phyloP scores from a whole-genome alignment of 306 rosid species.

The Lithocarpus polystachyus region DNA sequence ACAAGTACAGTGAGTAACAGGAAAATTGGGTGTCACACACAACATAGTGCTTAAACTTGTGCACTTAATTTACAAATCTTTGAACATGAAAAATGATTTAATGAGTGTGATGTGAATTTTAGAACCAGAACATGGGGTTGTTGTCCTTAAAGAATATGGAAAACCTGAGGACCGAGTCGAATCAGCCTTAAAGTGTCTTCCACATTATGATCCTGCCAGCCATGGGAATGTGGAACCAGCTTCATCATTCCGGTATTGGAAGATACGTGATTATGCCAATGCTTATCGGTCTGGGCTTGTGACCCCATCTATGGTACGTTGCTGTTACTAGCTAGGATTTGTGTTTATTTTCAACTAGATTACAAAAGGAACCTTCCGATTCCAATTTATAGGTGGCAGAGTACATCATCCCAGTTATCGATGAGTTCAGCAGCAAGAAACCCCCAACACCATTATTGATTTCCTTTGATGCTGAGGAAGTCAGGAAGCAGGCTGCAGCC shows the following conservation, averaged over 20 bases:
- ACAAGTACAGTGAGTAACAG: background rate
- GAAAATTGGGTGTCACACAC: too few relatives aligned
- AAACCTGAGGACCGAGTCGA: constrained; percentile 70
- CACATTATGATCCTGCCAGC: constrained; percentile 59
- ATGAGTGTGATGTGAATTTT: constrained; percentile 28
- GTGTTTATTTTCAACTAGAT: constrained; percentile 14
- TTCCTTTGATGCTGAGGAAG: constrained; percentile 71
- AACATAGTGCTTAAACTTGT: constrained; percentile 7
- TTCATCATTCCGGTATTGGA: constrained; percentile 72
- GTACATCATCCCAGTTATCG: constrained; percentile 57
- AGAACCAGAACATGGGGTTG: constrained; percentile 68
- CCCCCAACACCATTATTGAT: constrained; percentile 67
- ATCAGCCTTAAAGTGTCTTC: constrained; percentile 76
- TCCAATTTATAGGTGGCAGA: constrained; percentile 61
- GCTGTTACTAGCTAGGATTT: constrained; percentile 14
- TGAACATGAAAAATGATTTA: background rate
- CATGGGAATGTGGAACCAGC: constrained; percentile 33
- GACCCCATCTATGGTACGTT: constrained; percentile 71
- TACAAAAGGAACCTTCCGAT: constrained; percentile 7
- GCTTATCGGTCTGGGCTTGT: constrained; percentile 70
- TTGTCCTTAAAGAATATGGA: constrained; percentile 63
- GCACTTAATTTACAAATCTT: background rate
- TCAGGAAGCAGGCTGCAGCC: constrained; percentile 82
- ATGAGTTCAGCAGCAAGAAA: constrained; percentile 51
- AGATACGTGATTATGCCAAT: constrained; percentile 89